Evolutionary conservation across 345 rosid genomes (phyloP).

Genomic region (Punica granatum): DNA sequence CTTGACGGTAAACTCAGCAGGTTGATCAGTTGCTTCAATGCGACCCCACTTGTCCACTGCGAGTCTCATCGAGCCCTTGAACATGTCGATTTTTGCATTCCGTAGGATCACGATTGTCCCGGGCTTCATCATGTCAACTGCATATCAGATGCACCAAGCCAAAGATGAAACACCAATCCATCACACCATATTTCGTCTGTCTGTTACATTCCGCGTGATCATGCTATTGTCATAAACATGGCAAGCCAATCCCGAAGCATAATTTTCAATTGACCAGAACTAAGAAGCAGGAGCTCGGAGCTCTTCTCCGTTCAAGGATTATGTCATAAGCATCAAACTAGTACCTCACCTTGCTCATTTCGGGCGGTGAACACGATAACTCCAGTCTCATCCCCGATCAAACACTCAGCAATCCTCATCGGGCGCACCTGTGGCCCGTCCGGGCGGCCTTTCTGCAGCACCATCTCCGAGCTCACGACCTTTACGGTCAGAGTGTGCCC

Average conservation of each 20-base stretch:
- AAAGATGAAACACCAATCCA: too few relatives aligned
- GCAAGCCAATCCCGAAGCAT: too few relatives aligned
- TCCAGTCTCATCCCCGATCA: conserved; percentile 20
- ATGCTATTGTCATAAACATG: too few relatives aligned
- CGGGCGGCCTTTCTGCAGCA: conserved; percentile 20
- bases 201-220: too few relatives aligned
- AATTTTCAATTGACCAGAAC: too few relatives aligned
- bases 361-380: conserved; percentile 18
- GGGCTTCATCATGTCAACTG: conserved; percentile 17
- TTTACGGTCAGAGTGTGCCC: conserved; percentile 19
- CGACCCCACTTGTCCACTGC: conserved; percentile 18
- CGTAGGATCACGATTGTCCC: conserved; percentile 8
- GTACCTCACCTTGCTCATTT: conserved; percentile 16
- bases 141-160: too few relatives aligned
- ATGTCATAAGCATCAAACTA: neutral
- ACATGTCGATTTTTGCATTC: conserved; percentile 16
- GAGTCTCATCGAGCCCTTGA: conserved; percentile 17
- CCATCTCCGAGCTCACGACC: conserved; percentile 17
- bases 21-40: conserved; percentile 8
- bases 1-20: conserved; percentile 9
- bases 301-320: neutral
- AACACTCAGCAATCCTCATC: conserved; percentile 16
- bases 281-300: too few relatives aligned
- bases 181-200: too few relatives aligned
- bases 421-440: conserved; percentile 17